Evolutionary conservation across 2,329 filamentous ascomycete genomes (phyloP).

Genomic region (Magnaporthiopsis poae): DNA sequence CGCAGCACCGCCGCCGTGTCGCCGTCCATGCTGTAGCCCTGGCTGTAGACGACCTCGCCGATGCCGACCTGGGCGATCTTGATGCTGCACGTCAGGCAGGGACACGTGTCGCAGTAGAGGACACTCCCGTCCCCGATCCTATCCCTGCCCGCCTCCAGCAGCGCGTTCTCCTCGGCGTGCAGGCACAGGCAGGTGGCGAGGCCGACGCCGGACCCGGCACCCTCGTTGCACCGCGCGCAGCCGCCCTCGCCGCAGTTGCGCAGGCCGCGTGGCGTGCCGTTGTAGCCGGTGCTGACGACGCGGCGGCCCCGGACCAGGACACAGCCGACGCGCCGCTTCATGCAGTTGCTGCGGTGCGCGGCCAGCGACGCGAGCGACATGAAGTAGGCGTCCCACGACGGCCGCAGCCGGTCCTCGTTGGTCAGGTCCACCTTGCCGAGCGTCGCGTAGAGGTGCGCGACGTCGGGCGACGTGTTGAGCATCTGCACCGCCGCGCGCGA

Average conservation of each 20-base stretch:
- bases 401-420: constrained; percentile 69
- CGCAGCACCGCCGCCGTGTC: constrained; percentile 73
- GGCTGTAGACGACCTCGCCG: constrained; percentile 85
- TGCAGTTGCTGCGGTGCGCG: constrained; percentile 86
- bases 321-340: constrained; percentile 93
- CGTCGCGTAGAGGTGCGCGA: constrained; percentile 61
- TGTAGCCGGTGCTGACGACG: constrained; percentile 93
- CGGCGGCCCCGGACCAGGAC: constrained; percentile 77
- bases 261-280: constrained; percentile 85
- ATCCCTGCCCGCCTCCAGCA: constrained; percentile 87
- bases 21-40: constrained; percentile 88
- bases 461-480: constrained; percentile 67
- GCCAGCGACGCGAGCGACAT: constrained; percentile 93
- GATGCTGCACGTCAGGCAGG: constrained; percentile 93
- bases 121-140: constrained; percentile 72
- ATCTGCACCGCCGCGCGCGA: constrained; percentile 74
- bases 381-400: constrained; percentile 94
- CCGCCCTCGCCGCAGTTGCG: constrained; percentile 88
- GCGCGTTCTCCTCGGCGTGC: constrained; percentile 96
- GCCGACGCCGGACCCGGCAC: constrained; percentile 56
- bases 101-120: constrained; percentile 92
- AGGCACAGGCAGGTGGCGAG: constrained; percentile 86
- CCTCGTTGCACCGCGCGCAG: constrained; percentile 76
- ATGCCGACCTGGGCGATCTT: constrained; percentile 98
- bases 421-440: constrained; percentile 67